Evolutionary conservation across 2,329 filamentous ascomycete species (phyloP).

Genomic region (Penicillium brasilianum): DNA sequence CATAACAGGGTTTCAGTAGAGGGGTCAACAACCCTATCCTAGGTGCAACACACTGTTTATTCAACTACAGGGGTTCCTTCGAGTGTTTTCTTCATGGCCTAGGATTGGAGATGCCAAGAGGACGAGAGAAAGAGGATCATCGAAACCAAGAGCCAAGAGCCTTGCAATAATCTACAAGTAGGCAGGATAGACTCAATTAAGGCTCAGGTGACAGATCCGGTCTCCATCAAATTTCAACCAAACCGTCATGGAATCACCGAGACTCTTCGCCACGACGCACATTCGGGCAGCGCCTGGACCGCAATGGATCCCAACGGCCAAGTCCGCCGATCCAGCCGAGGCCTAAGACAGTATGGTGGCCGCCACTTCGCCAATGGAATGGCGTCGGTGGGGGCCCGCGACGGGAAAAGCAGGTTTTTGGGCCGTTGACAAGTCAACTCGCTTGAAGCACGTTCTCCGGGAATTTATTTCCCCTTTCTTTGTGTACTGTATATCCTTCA

Average conservation of each 20-base stretch:
- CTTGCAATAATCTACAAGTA: neutral
- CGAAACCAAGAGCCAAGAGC: neutral
- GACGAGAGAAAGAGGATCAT: neutral
- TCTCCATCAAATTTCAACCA: neutral
- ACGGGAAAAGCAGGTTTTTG: slow-evolving; percentile 12
- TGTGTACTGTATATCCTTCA: neutral
- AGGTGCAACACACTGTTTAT: neutral
- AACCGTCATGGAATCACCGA: neutral
- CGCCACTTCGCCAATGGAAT: neutral
- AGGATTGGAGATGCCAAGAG: neutral
- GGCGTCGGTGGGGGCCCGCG: neutral
- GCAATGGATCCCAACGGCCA: neutral
- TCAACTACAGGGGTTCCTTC: neutral
- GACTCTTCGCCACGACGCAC: neutral
- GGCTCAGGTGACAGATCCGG: neutral
- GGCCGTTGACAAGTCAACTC: slow-evolving; percentile 1
- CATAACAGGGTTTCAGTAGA: neutral
- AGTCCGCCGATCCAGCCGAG: slow-evolving; percentile 1
- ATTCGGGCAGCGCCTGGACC: slow-evolving; percentile 9
- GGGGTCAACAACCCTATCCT: neutral
- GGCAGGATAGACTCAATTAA: neutral
- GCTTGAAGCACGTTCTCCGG: slow-evolving; percentile 3
- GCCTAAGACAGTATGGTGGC: neutral
- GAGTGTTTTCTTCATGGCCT: neutral
- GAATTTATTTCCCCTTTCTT: slow-evolving; percentile 3